Evolutionary conservation across 2,329 filamentous ascomycete genomes (phyloP).

Genomic region (Aspergillus sp.): DNA sequence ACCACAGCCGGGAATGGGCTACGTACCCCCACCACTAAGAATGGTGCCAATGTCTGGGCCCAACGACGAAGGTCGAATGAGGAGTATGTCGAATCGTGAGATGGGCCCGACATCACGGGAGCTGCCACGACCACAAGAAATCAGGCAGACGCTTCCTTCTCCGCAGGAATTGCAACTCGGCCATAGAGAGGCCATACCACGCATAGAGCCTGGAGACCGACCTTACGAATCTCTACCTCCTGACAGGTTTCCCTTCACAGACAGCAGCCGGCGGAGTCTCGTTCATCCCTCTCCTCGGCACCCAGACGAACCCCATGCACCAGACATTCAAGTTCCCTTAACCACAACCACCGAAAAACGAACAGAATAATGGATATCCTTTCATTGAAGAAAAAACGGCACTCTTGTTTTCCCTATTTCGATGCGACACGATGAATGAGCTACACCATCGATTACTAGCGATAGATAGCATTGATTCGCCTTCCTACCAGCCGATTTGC

Average conservation of each 20-base stretch:
- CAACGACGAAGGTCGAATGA: constrained; percentile 18
- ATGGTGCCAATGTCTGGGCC: constrained; percentile 16
- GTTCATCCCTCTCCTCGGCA: constrained; percentile 24
- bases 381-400: neutral
- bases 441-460: constrained; percentile 26
- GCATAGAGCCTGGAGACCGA: constrained; percentile 26
- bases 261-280: constrained; percentile 24
- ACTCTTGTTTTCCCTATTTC: constrained; percentile 7
- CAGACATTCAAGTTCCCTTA: constrained; percentile 21
- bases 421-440: constrained; percentile 23
- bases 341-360: constrained; percentile 20
- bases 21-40: constrained; percentile 19
- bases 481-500: constrained; percentile 14
- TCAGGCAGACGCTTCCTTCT: constrained; percentile 30
- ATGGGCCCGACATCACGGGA: constrained; percentile 26
- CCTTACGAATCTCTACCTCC: constrained; percentile 21
- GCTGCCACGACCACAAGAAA: constrained; percentile 26
- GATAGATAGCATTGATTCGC: constrained; percentile 33
- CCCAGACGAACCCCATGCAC: constrained; percentile 22
- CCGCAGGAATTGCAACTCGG: constrained; percentile 31
- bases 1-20: constrained; percentile 21
- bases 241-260: constrained; percentile 26
- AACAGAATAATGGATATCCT: constrained; percentile 17
- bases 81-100: constrained; percentile 22
- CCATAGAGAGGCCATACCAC: constrained; percentile 25